Conservation (phyloP, 805 yeast species). For the Candida hispaniensis region DNA sequence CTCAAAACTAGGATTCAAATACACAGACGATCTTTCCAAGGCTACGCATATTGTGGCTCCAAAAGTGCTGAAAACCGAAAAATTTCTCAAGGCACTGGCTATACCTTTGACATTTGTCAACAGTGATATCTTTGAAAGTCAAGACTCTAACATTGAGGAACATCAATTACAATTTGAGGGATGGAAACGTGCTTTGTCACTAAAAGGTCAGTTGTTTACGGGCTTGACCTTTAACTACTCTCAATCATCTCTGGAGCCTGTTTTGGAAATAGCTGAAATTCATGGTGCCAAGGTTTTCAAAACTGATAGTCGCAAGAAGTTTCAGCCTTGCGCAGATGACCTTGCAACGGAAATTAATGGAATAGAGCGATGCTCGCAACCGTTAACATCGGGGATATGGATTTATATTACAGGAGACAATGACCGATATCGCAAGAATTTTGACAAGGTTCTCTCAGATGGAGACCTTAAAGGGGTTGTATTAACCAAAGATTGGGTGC, state of each 20-base stretch:
- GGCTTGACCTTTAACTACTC: conserved; percentile 46
- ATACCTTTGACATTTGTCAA: conserved; percentile 30
- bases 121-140: conserved; percentile 24
- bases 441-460: no score
- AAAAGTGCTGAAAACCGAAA: conserved; percentile 71
- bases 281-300: conserved; percentile 57
- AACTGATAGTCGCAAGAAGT: no score
- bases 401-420: no score
- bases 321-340: no score
- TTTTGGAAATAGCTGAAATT: conserved; percentile 45
- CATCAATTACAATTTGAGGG: conserved; percentile 19
- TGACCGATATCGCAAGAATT: no score
- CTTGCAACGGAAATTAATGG: no score
- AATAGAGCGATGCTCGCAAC: no score
- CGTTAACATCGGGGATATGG: no score
- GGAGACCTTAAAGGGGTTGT: no score
- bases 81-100: conserved; percentile 64
- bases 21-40: conserved; percentile 32
- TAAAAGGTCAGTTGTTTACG: conserved; percentile 33
- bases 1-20: conserved; percentile 45
- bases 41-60: conserved; percentile 58
- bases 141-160: conserved; percentile 21
- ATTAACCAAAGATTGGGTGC: no score
- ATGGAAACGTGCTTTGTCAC: conserved; percentile 22
- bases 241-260: conserved; percentile 49